phyloP scores from a whole-genome alignment of 169 alveolate genomes.

The Plasmodium gonderi region DNA sequence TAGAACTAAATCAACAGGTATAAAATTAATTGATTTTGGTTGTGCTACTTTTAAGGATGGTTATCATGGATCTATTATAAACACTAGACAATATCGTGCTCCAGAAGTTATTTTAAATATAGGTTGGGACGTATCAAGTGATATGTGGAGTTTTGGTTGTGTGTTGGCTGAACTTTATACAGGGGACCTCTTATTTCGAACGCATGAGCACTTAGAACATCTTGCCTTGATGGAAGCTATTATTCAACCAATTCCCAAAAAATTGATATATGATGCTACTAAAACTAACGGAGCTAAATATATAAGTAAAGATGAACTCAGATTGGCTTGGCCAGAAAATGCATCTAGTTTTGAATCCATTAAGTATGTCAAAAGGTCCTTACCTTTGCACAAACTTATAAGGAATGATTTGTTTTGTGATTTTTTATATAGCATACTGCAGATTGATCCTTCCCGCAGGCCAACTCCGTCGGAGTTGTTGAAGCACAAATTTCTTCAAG shows the following conservation, averaged over 20 bases:
- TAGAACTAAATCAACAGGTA: constrained; percentile 89
- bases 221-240: constrained; percentile 92
- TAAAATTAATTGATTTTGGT: constrained; percentile 98
- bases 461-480: constrained; percentile 91
- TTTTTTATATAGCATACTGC: constrained; percentile 86
- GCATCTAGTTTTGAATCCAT: constrained; percentile 82
- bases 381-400: constrained; percentile 82
- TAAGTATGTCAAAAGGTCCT: constrained; percentile 80
- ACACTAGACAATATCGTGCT: constrained; percentile 98
- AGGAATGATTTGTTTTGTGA: constrained; percentile 89
- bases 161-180: constrained; percentile 94
- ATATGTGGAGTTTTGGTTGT: constrained; percentile 98
- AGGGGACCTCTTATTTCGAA: constrained; percentile 93
- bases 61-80: constrained; percentile 96
- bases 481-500: constrained; percentile 86
- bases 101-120: constrained; percentile 97
- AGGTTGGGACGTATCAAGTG: constrained; percentile 95
- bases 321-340: constrained; percentile 89
- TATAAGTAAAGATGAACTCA: constrained; percentile 63
- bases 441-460: constrained; percentile 87
- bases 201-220: constrained; percentile 96
- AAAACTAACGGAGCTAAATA: constrained; percentile 81
- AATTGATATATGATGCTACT: constrained; percentile 76
- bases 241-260: constrained; percentile 80
- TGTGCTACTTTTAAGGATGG: constrained; percentile 97